Percentiles rank a stretch among this genome's conserved stretches.
phyloP scores from a whole-genome alignment of 2,329 filamentous ascomycete genomes.

The Claviceps fusiformis region DNA sequence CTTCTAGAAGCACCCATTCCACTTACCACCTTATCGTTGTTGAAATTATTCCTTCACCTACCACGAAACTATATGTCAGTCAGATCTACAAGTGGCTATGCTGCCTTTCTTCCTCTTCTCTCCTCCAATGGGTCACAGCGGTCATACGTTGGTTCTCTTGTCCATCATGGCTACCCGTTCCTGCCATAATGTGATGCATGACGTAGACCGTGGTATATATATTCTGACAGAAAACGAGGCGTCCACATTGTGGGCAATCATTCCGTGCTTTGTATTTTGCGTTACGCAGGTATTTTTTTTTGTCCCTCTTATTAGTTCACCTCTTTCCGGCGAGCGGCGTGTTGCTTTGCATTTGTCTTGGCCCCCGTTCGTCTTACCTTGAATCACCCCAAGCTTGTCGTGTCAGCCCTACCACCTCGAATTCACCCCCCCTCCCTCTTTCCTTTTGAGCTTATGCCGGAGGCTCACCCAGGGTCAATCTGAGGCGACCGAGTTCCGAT shows the following conservation, averaged over 20 bases:
- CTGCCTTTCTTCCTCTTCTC: neutral
- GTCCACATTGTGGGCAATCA: conserved; percentile 3
- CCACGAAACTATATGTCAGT: neutral
- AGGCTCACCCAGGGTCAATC: neutral
- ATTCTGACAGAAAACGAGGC: neutral
- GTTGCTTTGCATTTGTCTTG: neutral
- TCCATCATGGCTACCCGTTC: neutral
- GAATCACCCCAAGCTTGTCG: neutral
- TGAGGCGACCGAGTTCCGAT: neutral
- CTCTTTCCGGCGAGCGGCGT: neutral
- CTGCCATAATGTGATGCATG: neutral
- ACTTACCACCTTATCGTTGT: neutral
- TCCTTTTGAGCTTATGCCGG: neutral
- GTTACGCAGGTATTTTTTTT: neutral
- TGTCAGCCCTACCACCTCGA: conserved; percentile 4
- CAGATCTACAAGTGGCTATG: neutral
- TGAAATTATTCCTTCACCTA: neutral
- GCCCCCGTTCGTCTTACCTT: conserved; percentile 1
- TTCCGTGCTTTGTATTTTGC: neutral
- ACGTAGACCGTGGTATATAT: neutral
- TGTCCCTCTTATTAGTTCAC: neutral
- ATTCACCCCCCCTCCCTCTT: neutral
- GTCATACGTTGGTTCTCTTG: neutral
- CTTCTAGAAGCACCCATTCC: neutral
- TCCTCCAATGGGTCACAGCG: conserved; percentile 1